Evolutionary conservation across 768 basidiomycete species (phyloP), one percentile per base, ranked within the genome.

Genomic region (Boletus coccyginus): DNA sequence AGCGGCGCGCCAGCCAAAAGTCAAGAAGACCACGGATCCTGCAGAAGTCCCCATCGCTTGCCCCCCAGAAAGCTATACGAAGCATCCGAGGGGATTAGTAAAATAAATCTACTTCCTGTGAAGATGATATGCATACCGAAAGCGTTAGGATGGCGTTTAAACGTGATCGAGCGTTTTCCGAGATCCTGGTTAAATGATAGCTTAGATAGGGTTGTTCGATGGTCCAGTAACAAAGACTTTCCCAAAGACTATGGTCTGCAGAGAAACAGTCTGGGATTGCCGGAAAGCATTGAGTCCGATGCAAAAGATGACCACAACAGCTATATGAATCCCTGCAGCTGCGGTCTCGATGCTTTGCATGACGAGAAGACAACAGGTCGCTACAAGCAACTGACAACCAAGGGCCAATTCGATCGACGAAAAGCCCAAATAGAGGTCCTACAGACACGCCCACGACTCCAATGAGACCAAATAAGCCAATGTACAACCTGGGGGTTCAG

Each of bases 391-490:
- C 5, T n/a, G 74, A 74, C 11, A 70, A 52, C 79, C 80, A 81
- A 7, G 76, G 73, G 0, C 75, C 74, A 29, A 77, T 24, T 11
- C 51, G 64, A 53, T 67, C 62, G 5, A 60, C 62, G 7, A 68
- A 33, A 12, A 50, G 52, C 13, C 67, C 70, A 0, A 66, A 63
- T 24, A 65, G 19, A 6, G 66, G 63, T 0, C 67, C 69, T 7
- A 35, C 56, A 13, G 62, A 39, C 24, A 77, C 70, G 27, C 74
- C 79, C 24, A 49, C 59, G 43, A 77, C 66, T 14, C 81, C 80
- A 10, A 81, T 52, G 7, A 81, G 72, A 24, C 78, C 80, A 58
- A 81, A 78, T n/a, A 81, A 63, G 35, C 80, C 80, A 49, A 79
- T 79, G 19, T 70, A 67, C 36, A 64, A 58, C 46, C 61, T 52